Base-by-base conservation (phyloP, 495 filamentous ascomycete species). In the Xylaria telfairii region DNA sequence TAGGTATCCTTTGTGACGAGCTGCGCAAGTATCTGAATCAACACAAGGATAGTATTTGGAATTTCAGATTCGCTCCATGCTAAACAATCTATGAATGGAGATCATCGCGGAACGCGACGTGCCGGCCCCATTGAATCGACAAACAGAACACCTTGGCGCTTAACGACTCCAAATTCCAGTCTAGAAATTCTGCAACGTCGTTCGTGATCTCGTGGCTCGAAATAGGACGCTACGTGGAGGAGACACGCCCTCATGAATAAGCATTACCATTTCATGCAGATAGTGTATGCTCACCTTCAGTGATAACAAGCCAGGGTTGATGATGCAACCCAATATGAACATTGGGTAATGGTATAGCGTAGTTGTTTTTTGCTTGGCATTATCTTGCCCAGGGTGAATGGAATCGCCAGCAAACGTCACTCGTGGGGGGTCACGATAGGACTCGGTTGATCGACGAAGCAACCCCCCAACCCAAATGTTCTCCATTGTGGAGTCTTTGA, bases 401-500 rank as follows among this genome's bases (percentile, higher is more conserved):
- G 21, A 49, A 49, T 34, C 61, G 61, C 61, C 42, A 44, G 37
- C 12, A 51, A n/a, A 57, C 44, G 63, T 47, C 26, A 28, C 41
- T 46, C 21, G 53, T 41, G 41, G 56, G 56, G 24, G 63, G 32
- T 67, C 21, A 28, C 34, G 64, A 67, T 54, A 54, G 39, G 42
- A 26, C 41, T 65, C 62, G 39, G 62, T 65, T 65, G 64, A 67
- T 62, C 67, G 56, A 69, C 66, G 42, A 60, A 44, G 51, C 39
- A 42, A 47, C 41, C 49, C 41, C 56, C 41, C 56, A 37, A 12
- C 17, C 54, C 30, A 47, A 46, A 26, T 61, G 15, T 69, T 63
- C 67, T 54, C 44, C n/a, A 54, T 53, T 69, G 67, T 69, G 67
- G 67, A 69, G 67, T 49, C 57, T 63, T 32, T 26, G 67, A 49